Base-by-base conservation (phyloP, 306 rosid species). In the Pterocarpus macrocarpus region DNA sequence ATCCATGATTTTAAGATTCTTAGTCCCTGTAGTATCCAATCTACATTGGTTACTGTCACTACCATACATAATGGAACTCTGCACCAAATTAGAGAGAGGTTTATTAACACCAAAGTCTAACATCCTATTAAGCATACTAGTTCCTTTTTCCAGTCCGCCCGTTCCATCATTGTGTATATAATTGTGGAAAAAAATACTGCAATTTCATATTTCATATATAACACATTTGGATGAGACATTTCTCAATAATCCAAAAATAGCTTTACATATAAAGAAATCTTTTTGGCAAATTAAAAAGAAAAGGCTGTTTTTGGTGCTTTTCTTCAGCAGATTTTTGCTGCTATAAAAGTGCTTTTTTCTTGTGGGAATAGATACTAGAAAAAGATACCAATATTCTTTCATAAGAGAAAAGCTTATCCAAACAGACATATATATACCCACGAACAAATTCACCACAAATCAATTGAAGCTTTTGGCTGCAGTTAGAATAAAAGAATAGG, bases 401-500 rank as follows among this genome's bases (percentile, higher is more conserved):
- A 53, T 53, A 14, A 14, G 3, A n/a, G 5, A 0, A 53, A n/a
- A 53, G 4, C 58, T 53, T 14, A 53, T 8, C 67, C 68, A 73
- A 73, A 41, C 8, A 6, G 8, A 57, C 34, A 35, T 53, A 10
- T 55, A 16, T 73, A 57, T 58, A 17, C 41, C 33, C 73, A 50
- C 11, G 28, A 36, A 22, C 12, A 72, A 67, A 14, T 30, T 50
- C 64, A 55, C 63, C 39, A 69, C 35, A 59, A 73, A 17, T 64
- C 17, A 36, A 55, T 15, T 53, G 70, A 76, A 28, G 59, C 64
- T 55, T 49, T 50, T 32, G 22, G 81, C 36, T 32, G 22, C 13
- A 15, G 77, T 15, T 22, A 68, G 22, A 41, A 13, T 28, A 78
- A 12, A 57, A 45, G 33, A 13, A 43, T 44, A 65, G 58, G 76